Base-by-base conservation (phyloP, 2,329 filamentous ascomycete species). In the Scortechinia acanthostroma region DNA sequence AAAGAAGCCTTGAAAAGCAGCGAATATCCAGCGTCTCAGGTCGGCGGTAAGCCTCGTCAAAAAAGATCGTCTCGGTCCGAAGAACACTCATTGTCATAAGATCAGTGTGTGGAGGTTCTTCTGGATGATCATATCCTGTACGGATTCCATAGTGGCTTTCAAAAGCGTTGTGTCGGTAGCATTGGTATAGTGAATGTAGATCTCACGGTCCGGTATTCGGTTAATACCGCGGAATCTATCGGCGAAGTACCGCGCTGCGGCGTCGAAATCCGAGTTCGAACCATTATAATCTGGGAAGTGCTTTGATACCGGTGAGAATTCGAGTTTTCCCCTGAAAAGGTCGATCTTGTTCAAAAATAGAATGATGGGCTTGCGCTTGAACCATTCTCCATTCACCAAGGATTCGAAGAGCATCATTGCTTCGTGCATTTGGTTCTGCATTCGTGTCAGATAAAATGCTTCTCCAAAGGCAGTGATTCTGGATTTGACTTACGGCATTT, bases 261-360 rank as follows among this genome's bases (percentile, higher is more conserved):
- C 35, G 13, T 22, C 33, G 20, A 21, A 44, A 33, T 44, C 46
- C 3, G 30, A 14, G 28, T 42, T 42, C 15, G 35, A 40, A 17
- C 46, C 43, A 3, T 20, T 33, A 30, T 67, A 74, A 51, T 73
- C 69, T 4, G 70, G 70, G 56, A 73, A 74, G 50, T 71, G 64
- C 45, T 67, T 65, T 51, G 56, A 59, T 53, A 74, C 72, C 2
- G 65, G 68, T 46, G 66, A 65, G 53, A 65, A 62, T 44, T 67
- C 66, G 30, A 74, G 62, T 58, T 73, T 74, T 49, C 72, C 68
- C 44, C 63, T 59, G 62, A 74, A 73, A 6, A 73, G 55, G 51
- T 74, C 71, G 53, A 72, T 71, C 55, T 74, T 74, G 63, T 73
- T 74, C 42, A 74, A 60, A 58, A 74, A 73, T 43, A 74, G 61